phyloP scores from a whole-genome alignment of 164 flowering plant genomes.

The Stephania yunnanensis region DNA sequence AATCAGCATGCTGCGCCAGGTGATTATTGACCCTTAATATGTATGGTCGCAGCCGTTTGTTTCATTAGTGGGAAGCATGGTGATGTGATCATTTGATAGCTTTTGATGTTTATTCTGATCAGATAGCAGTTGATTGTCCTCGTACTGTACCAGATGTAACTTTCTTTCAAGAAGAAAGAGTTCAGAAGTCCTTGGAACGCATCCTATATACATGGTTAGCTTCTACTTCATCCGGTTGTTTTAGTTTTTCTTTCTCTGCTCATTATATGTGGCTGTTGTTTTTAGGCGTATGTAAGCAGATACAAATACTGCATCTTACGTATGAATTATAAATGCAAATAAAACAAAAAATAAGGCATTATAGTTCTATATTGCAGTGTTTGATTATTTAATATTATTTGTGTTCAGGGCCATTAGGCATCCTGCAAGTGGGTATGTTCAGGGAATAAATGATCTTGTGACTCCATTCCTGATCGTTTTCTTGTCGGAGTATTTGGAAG shows the following conservation, averaged over 20 bases:
- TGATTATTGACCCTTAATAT: slow-evolving; percentile 15
- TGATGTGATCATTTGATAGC: background rate
- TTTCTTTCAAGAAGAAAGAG: slow-evolving; percentile 87
- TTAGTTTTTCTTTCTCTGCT: background rate
- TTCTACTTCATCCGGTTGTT: background rate
- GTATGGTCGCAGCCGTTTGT: background rate
- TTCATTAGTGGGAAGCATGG: background rate
- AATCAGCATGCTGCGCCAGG: slow-evolving; percentile 98
- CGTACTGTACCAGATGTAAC: slow-evolving; percentile 96
- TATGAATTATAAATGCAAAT: too few species aligned
- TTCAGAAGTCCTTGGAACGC: slow-evolving; percentile 96
- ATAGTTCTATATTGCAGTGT: slow-evolving; percentile 1
- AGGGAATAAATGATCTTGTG: slow-evolving; percentile 96
- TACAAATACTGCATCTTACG: too few species aligned
- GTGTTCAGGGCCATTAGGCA: slow-evolving; percentile 93
- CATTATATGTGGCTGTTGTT: background rate
- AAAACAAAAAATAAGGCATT: background rate
- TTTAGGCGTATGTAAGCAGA: background rate
- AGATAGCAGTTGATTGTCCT: slow-evolving; percentile 98
- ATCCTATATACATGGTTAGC: slow-evolving; percentile 87
- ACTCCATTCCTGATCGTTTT: slow-evolving; percentile 94
- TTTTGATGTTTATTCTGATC: slow-evolving; percentile 14
- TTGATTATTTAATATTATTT: background rate
- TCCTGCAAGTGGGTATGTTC: slow-evolving; percentile 99
- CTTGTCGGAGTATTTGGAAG: slow-evolving; percentile 83